phyloP scores from a whole-genome alignment of 2,329 filamentous ascomycete genomes.

The Orbilia quercus region DNA sequence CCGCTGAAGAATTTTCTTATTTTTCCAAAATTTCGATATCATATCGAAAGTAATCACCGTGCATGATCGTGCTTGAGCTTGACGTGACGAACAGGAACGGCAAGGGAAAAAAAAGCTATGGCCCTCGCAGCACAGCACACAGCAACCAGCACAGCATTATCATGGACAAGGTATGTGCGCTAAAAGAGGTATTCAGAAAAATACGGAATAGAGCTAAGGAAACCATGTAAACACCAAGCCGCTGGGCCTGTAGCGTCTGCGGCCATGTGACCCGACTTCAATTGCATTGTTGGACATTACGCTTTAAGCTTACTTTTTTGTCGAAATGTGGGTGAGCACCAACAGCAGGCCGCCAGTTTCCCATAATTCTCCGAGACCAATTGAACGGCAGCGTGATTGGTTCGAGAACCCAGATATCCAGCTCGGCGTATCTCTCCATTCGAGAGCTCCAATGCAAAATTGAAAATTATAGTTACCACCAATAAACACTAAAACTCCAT shows the following conservation, averaged over 20 bases:
- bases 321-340: conserved; percentile 15
- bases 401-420: conserved; percentile 1
- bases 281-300: conserved; percentile 21
- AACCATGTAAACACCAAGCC: too few relatives aligned
- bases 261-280: conserved; percentile 52
- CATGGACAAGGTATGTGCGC: neutral
- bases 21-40: conserved; percentile 25
- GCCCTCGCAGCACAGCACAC: neutral
- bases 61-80: conserved; percentile 8
- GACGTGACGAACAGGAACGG: neutral
- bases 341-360: conserved; percentile 37
- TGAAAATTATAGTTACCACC: neutral
- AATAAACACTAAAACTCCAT: neutral
- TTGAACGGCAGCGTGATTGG: conserved; percentile 12
- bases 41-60: conserved; percentile 36
- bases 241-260: conserved; percentile 12
- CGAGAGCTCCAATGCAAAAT: conserved; percentile 2
- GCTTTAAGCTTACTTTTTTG: conserved; percentile 56
- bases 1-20: conserved; percentile 23
- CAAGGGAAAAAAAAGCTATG: neutral
- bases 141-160: neutral
- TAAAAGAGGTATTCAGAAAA: too few relatives aligned
- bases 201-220: too few relatives aligned
- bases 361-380: conserved; percentile 49
- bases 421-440: neutral